phyloP scores from a whole-genome alignment of 73 alveolate species.

The Paramecium tetraurelia region DNA sequence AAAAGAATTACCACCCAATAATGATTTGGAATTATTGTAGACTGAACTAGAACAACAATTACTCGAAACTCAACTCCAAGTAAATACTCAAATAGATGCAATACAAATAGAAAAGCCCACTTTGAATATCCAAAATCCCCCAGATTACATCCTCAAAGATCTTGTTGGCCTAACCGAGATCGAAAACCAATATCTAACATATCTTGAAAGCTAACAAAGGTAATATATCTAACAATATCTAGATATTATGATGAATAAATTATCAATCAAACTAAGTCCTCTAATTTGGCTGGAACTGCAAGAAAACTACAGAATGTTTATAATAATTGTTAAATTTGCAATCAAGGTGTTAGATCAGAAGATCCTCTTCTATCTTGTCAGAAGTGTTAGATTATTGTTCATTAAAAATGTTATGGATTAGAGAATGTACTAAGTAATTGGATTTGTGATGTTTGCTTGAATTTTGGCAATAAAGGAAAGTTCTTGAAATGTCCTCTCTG shows the following conservation, averaged over 20 bases:
- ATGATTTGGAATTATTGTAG: constrained; percentile 19
- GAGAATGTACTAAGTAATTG: not conserved
- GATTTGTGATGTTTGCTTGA: constrained; percentile 56
- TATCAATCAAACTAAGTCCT: not conserved
- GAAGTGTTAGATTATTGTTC: constrained; percentile 40
- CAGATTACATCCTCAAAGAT: constrained; percentile 35
- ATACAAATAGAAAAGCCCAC: not conserved
- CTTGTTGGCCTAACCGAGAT: constrained; percentile 3
- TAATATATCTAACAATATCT: not conserved
- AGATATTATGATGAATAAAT: constrained; percentile 7
- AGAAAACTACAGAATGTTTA: constrained; percentile 23
- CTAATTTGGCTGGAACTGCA: constrained; percentile 20
- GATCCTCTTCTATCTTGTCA: constrained; percentile 15
- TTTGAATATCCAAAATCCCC: not conserved
- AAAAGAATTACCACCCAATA: constrained; percentile 13
- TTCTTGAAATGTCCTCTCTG: constrained; percentile 51
- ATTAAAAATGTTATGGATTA: constrained; percentile 58
- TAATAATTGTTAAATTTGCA: constrained; percentile 49
- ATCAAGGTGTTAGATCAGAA: constrained; percentile 31
- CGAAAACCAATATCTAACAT: constrained; percentile 49
- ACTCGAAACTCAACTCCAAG: not conserved
- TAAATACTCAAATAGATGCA: constrained; percentile 4
- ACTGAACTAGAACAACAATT: constrained; percentile 2
- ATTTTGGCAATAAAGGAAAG: constrained; percentile 56
- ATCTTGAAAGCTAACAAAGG: constrained; percentile 22